A percentile compares a stretch with the other conserved stretches of the same genome.
Evolutionary conservation across 2,329 filamentous ascomycete genomes (phyloP).

Genomic region (Grosmannia huntii): DNA sequence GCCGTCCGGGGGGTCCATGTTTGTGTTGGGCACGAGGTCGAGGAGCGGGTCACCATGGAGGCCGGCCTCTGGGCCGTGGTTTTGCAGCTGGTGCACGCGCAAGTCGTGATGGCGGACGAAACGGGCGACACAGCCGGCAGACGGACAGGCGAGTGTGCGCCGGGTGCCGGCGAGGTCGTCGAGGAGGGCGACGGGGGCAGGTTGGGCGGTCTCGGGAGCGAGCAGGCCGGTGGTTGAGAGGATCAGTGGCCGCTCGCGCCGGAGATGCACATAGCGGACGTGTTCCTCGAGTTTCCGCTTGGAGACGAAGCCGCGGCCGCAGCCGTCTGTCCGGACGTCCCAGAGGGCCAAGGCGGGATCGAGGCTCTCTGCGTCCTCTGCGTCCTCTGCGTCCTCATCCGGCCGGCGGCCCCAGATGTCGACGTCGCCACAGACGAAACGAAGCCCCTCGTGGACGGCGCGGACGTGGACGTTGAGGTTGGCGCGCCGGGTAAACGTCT

Average conservation of each 20-base stretch:
- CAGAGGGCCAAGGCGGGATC: too few species aligned
- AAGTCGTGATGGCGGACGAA: conserved; percentile 40
- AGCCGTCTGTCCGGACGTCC: conserved; percentile 47
- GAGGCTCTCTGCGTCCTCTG: too few species aligned
- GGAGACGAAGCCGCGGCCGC: conserved; percentile 61
- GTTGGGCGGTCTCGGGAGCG: conserved; percentile 1
- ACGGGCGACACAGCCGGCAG: conserved; percentile 27
- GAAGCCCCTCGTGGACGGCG: conserved; percentile 61
- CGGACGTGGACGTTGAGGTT: conserved; percentile 73
- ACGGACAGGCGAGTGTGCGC: conserved; percentile 30
- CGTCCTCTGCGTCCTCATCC: not conserved
- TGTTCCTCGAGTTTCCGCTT: conserved; percentile 76
- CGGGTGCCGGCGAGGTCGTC: conserved; percentile 23
- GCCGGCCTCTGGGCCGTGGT: conserved; percentile 8
- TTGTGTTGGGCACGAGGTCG: not conserved
- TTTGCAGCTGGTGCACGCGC: conserved; percentile 28
- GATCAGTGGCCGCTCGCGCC: conserved; percentile 30
- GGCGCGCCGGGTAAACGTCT: conserved; percentile 69
- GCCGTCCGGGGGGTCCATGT: not conserved
- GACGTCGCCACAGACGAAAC: conserved; percentile 66
- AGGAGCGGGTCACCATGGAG: not conserved
- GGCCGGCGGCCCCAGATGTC: conserved; percentile 21
- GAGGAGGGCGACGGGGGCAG: conserved; percentile 14
- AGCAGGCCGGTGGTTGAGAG: conserved; percentile 13
- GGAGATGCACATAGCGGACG: conserved; percentile 68